Evolutionary conservation across 345 rosid species (phyloP), one percentile per base, ranked within the genome.

Genomic region (Toxicodendron radicans): DNA sequence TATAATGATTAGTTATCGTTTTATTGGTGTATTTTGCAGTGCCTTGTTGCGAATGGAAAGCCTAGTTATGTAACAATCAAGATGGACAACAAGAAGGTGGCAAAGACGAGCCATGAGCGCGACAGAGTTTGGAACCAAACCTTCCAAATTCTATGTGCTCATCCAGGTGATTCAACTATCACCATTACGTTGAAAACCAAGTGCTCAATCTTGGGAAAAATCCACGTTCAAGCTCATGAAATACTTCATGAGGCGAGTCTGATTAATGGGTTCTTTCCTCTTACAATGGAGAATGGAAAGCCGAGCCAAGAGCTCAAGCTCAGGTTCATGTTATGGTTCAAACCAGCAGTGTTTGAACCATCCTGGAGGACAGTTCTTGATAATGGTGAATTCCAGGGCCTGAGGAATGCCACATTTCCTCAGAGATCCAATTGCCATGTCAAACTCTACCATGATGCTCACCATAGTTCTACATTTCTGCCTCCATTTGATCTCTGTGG

Each of bases 121-220:
- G 91, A 83, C 80, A 86, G 97, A 2, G 75, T 88, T n/a, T 94
- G 98, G 97, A 94, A 91, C 75, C 98, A 92, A 65, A 92, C 95
- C 14, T 91, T 94, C 69, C 93, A 84, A 66, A 83, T 94, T 70
- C 89, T 87, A 6, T 94, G 97, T 49, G 97, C 98, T 2, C 93
- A 92, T 56, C 90, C 86, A 7, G 41, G 80, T 1, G 85, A 88
- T 75, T 86, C 97, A 30, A 76, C 63, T 51, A 63, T 94, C 78
- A 94, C 93, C 35, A 82, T 94, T 66, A 86, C 88, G 21, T 41
- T 94, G 85, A 88, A 83, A 82, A 83, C 97, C 30, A 89, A 80
- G 30, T 89, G 97, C 73, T 85, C 94, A 3, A 66, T 88, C 68
- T 81, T 92, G 14, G 97, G 98, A 45, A 88, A 81, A 66, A 59